Evolutionary conservation across 2,329 filamentous ascomycete species (phyloP).

Genomic region (Colletotrichum kahawae): DNA sequence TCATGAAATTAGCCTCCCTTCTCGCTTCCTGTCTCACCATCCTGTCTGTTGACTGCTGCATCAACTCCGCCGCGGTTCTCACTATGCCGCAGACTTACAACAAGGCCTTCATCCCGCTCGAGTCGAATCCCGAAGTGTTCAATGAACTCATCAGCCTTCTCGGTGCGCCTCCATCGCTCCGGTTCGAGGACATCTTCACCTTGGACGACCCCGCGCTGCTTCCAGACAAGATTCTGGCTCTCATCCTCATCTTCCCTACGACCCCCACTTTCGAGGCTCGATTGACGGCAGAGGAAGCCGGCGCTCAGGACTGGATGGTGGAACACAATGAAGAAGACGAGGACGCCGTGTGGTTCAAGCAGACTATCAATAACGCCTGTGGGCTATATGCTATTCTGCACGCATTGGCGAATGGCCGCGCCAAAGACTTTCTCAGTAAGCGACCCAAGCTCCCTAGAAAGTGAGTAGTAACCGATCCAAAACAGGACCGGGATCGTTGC

Average conservation of each 20-base stretch:
- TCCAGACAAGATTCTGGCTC: constrained; percentile 60
- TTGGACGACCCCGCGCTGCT: constrained; percentile 72
- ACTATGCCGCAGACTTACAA: constrained; percentile 13
- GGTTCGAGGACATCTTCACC: constrained; percentile 73
- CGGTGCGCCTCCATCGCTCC: constrained; percentile 61
- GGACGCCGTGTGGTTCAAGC: constrained; percentile 74
- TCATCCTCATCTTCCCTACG: constrained; percentile 73
- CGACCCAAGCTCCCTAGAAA: background rate
- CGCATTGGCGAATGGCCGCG: constrained; percentile 62
- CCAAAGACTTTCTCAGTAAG: constrained; percentile 37
- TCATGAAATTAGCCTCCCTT: background rate
- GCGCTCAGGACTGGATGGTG: constrained; percentile 17
- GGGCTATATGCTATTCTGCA: constrained; percentile 73
- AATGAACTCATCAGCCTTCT: constrained; percentile 66
- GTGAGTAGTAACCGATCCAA: background rate
- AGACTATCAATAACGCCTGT: constrained; percentile 76
- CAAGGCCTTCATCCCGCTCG: constrained; percentile 35
- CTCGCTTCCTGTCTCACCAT: background rate
- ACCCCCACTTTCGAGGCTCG: constrained; percentile 63
- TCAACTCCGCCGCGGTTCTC: background rate
- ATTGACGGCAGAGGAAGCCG: constrained; percentile 37
- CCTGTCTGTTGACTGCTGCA: background rate
- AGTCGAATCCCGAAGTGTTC: constrained; percentile 70
- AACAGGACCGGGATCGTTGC: constrained; percentile 18
- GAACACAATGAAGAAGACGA: constrained; percentile 51